Evolutionary conservation across 2,329 filamentous ascomycete genomes (phyloP).

Genomic region (Aspergillus ochraceus): DNA sequence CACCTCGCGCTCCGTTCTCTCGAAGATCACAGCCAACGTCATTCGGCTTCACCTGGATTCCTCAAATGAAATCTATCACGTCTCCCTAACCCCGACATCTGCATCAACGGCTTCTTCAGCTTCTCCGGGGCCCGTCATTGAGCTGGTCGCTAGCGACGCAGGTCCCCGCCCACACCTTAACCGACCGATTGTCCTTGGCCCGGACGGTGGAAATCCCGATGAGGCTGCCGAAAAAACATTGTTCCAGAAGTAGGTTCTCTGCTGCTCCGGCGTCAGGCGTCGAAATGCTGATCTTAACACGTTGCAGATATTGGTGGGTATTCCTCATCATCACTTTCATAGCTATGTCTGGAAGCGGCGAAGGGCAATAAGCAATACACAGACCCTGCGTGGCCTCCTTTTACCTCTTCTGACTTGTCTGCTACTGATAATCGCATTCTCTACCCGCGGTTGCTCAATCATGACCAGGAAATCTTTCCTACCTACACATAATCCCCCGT

Average conservation of each 20-base stretch:
- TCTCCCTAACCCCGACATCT: constrained; percentile 35
- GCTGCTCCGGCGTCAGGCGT: background rate
- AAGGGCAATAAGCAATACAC: constrained; percentile 20
- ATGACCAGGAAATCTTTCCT: background rate
- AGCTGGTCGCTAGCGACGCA: constrained; percentile 32
- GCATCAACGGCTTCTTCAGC: constrained; percentile 16
- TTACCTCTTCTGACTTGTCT: background rate
- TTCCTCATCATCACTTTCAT: constrained; percentile 43
- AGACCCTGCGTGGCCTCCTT: background rate
- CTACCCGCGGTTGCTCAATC: background rate
- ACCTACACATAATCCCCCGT: no score
- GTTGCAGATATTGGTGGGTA: constrained; percentile 49
- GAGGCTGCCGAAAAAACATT: constrained; percentile 45
- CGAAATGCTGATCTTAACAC: constrained; percentile 1
- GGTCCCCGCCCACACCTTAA: constrained; percentile 42
- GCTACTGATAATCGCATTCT: background rate
- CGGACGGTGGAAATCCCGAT: constrained; percentile 40
- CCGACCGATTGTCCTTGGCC: constrained; percentile 38
- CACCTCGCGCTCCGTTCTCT: constrained; percentile 37
- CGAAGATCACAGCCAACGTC: constrained; percentile 12
- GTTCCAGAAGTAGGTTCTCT: constrained; percentile 41
- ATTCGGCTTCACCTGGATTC: constrained; percentile 43
- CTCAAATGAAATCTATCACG: constrained; percentile 39
- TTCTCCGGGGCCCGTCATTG: constrained; percentile 26
- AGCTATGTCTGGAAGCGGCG: constrained; percentile 43